Base-by-base conservation (phyloP, 1,284 basidiomycete genomes). In the Athelia sp. region DNA sequence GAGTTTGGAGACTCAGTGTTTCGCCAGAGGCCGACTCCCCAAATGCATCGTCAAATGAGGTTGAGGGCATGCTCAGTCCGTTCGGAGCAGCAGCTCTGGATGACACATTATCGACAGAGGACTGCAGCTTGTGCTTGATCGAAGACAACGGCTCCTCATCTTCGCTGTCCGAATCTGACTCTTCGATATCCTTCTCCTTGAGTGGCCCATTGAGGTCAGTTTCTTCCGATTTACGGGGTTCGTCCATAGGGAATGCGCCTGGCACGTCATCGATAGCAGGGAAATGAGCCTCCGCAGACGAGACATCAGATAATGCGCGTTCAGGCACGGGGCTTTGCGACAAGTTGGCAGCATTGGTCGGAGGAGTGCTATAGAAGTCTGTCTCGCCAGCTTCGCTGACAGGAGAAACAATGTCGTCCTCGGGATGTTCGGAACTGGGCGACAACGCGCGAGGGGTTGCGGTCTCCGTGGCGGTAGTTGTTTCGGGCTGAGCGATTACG, bases 21-120 rank as follows among this genome's bases (percentile, higher is more conserved):
- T 57, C 31, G n/a, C 60, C 51, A n/a, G 65, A 59, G 23, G 62
- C 53, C 13, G 67, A 58, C 48, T 73, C 64, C 26, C 79, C 82
- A 57, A 90, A 89, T 3, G 84, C 76, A 62, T 87, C 84, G 50
- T 84, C 79, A 53, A 82, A 83, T 1, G 75, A 71, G 10, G 64
- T 62, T 4, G 63, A 50, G 3, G 61, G 50, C 24, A 43, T 64
- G 58, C 14, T 58, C 60, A 15, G 58, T 53, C 3, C 50, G 51
- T 19, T 40, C n/a, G 59, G 52, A 15, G 64, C 50, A 19, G 62
- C 49, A 18, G 56, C 53, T 44, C 62, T 57, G 29, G 60, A 45
- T 6, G 64, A 55, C 18, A 51, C 49, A 22, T 8, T 40, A n/a
- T 40, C 36, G 50, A 52, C 19, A 55, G 50, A 40, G 9, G 36